Evolutionary conservation across 306 rosid genomes (phyloP).

Genomic region (Nissolia schottii): DNA sequence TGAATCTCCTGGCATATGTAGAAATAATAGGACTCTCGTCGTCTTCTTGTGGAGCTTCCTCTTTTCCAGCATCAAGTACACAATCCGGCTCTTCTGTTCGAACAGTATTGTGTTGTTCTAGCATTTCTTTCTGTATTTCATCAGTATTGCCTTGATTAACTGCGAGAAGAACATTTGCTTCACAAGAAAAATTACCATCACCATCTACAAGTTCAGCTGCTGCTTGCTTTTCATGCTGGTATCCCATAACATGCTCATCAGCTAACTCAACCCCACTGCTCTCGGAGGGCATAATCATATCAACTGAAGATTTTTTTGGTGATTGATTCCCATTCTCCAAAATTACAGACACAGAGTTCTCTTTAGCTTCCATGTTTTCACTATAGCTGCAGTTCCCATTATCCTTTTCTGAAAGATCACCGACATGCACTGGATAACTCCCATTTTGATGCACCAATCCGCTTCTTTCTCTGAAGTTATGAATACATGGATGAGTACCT

Average conservation of each 20-base stretch:
- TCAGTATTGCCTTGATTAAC: slow-evolving; percentile 22
- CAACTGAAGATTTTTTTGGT: slow-evolving; percentile 7
- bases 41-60: slow-evolving; percentile 28
- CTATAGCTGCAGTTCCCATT: slow-evolving; percentile 17
- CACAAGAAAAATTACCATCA: slow-evolving; percentile 20
- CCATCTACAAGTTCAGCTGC: slow-evolving; percentile 18
- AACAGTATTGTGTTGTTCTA: slow-evolving; percentile 18
- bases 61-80: slow-evolving; percentile 26
- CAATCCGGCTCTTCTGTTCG: slow-evolving; percentile 13
- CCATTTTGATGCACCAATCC: slow-evolving; percentile 35
- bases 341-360: slow-evolving; percentile 20
- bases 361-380: slow-evolving; percentile 24
- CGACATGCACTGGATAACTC: slow-evolving; percentile 9
- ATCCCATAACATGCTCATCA: slow-evolving; percentile 18
- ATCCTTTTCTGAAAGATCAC: slow-evolving; percentile 21
- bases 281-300: slow-evolving; percentile 35
- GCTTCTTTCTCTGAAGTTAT: slow-evolving; percentile 46
- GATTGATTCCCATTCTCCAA: slow-evolving; percentile 24
- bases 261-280: slow-evolving; percentile 28
- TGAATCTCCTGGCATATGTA: slow-evolving; percentile 28
- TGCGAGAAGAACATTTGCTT: not conserved
- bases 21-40: slow-evolving; percentile 21
- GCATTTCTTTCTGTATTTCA: slow-evolving; percentile 22
- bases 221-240: slow-evolving; percentile 15
- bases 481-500: slow-evolving; percentile 53